Evolutionary conservation across 257 asterid genomes (phyloP).

Genomic region (Fraxinus quadrangulata): DNA sequence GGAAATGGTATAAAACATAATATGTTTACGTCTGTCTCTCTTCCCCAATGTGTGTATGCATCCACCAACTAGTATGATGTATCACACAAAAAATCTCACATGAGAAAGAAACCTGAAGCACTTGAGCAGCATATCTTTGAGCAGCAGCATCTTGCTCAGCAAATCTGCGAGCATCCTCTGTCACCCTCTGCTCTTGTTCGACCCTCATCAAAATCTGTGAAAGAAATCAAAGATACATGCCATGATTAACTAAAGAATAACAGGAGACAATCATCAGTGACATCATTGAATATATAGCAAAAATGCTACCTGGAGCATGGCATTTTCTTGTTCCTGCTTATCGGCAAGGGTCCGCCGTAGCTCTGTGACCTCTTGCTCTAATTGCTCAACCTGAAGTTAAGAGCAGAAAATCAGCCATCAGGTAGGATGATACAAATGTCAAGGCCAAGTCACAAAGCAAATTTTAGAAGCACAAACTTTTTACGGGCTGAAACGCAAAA

Average conservation of each 20-base stretch:
- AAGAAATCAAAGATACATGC: constrained; percentile 14
- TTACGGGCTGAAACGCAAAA: neutral
- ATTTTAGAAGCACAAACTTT: neutral
- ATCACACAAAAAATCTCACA: neutral
- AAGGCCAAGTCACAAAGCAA: neutral
- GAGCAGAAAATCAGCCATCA: constrained; percentile 22
- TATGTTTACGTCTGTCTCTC: neutral
- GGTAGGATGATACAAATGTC: constrained; percentile 13
- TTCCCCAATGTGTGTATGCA: neutral
- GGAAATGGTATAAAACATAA: neutral
- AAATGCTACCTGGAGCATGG: constrained; percentile 83
- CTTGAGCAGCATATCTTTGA: constrained; percentile 87
- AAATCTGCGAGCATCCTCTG: constrained; percentile 95
- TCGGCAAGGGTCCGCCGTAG: constrained; percentile 72
- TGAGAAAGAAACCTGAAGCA: constrained; percentile 68
- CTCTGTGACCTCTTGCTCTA: constrained; percentile 71
- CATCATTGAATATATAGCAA: constrained; percentile 7
- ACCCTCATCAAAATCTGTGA: constrained; percentile 87
- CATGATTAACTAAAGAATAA: neutral
- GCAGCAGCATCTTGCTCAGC: constrained; percentile 99
- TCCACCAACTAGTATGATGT: neutral
- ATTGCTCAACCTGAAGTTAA: constrained; percentile 78
- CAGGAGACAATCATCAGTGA: neutral
- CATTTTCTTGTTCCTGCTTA: constrained; percentile 96
- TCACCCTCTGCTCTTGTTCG: constrained; percentile 96